A percentile compares a stretch with the other conserved stretches of the same genome.
phyloP scores from a whole-genome alignment of 345 rosid genomes.

The Aethionema arabicum region DNA sequence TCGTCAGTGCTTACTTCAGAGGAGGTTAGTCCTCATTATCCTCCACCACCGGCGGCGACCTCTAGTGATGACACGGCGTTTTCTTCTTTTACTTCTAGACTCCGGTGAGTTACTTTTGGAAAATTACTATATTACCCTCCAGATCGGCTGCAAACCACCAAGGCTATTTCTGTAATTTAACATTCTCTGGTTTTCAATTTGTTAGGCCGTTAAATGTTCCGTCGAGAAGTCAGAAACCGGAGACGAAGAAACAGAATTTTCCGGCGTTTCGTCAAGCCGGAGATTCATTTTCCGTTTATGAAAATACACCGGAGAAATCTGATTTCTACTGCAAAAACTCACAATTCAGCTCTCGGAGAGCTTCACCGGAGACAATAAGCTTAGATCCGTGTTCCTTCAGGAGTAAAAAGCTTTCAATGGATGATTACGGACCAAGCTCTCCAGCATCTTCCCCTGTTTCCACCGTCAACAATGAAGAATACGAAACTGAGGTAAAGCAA shows the following conservation, averaged over 20 bases:
- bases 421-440: constrained; percentile 64
- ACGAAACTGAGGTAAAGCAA: constrained; percentile 39
- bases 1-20: constrained; percentile 79
- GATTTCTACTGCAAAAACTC: constrained; percentile 30
- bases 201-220: constrained; percentile 78
- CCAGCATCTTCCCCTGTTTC: constrained; percentile 72
- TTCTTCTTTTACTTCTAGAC: constrained; percentile 76
- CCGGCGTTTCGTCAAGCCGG: constrained; percentile 35
- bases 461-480: constrained; percentile 46
- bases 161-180: neutral
- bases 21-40: constrained; percentile 74
- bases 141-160: fast-evolving
- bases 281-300: constrained; percentile 35
- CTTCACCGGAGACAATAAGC: constrained; percentile 71
- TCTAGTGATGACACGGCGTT: constrained; percentile 63
- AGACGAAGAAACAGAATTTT: constrained; percentile 35
- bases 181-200: neutral
- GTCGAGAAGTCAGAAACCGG: constrained; percentile 43
- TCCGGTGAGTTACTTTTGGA: constrained; percentile 47
- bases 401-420: constrained; percentile 44
- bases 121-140: constrained; percentile 4
- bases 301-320: constrained; percentile 39
- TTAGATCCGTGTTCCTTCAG: constrained; percentile 54
- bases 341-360: constrained; percentile 40
- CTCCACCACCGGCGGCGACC: constrained; percentile 31